Evolutionary conservation across 768 basidiomycete species (phyloP).

Genomic region (Xerocomellus intermedius): DNA sequence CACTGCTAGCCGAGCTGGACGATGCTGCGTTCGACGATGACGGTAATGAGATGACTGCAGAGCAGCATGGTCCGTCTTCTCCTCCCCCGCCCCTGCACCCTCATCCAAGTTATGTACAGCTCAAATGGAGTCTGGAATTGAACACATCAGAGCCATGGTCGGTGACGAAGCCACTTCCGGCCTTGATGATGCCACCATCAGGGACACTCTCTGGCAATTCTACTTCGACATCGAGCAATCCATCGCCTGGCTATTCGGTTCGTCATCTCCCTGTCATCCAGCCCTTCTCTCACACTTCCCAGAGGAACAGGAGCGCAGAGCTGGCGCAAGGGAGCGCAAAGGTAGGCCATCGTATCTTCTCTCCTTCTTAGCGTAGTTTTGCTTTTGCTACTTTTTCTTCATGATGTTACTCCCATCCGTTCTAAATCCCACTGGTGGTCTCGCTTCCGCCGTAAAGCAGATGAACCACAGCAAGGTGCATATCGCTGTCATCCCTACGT

Average conservation of each 20-base stretch:
- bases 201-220: slow-evolving; percentile 80
- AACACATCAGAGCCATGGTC: slow-evolving; percentile 63
- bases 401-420: slow-evolving; percentile 29
- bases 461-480: slow-evolving; percentile 59
- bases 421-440: slow-evolving; percentile 35
- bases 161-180: slow-evolving; percentile 65
- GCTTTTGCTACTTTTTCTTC: slow-evolving; percentile 33
- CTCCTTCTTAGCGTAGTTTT: slow-evolving; percentile 33
- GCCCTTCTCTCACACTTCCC: slow-evolving; percentile 4
- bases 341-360: slow-evolving; percentile 58
- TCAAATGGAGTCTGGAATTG: slow-evolving; percentile 69
- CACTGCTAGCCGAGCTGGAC: slow-evolving; percentile 73
- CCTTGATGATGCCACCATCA: slow-evolving; percentile 71
- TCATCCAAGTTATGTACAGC: slow-evolving; percentile 37
- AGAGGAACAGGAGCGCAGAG: slow-evolving; percentile 71
- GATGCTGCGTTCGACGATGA: slow-evolving; percentile 78
- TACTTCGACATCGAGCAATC: slow-evolving; percentile 84
- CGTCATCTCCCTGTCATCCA: slow-evolving; percentile 25
- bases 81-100: neutral
- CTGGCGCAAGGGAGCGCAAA: slow-evolving; percentile 70
- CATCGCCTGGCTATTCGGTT: slow-evolving; percentile 72
- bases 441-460: slow-evolving; percentile 36
- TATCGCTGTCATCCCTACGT: slow-evolving; percentile 32
- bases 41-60: slow-evolving; percentile 76
- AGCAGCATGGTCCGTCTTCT: slow-evolving; percentile 65